Evolutionary conservation across 164 flowering plant genomes (phyloP).

Genomic region (Buxus sempervirens): DNA sequence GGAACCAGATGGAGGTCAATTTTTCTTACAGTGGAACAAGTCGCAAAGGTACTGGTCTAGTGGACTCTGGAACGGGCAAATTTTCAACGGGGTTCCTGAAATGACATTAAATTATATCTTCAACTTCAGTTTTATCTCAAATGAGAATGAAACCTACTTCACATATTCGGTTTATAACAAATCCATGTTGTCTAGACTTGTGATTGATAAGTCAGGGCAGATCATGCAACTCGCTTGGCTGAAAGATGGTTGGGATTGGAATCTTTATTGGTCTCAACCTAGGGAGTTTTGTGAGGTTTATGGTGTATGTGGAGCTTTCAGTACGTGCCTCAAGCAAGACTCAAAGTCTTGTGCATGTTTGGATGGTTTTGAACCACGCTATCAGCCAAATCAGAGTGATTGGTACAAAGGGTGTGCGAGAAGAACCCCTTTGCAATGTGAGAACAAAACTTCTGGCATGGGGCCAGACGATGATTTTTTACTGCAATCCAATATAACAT

Average conservation of each 20-base stretch:
- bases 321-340: neutral
- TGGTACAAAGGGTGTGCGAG: neutral
- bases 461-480: neutral
- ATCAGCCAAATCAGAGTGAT: too few relatives aligned
- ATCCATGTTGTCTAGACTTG: neutral
- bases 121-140: conserved; percentile 2
- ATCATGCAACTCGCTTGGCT: neutral
- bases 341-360: neutral
- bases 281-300: neutral
- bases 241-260: neutral
- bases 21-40: neutral
- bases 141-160: conserved; percentile 9
- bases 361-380: too few relatives aligned
- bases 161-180: neutral
- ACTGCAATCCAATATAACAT: neutral
- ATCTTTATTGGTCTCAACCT: neutral
- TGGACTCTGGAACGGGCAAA: neutral
- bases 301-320: neutral
- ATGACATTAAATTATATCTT: neutral
- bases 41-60: conserved; percentile 14
- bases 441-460: too few relatives aligned
- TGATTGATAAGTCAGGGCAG: conserved; percentile 1
- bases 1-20: neutral
- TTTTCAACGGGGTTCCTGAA: conserved; percentile 5
- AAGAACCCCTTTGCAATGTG: too few relatives aligned